A percentile compares a stretch with the other conserved stretches of the same genome.
Evolutionary conservation across 2,329 filamentous ascomycete species (phyloP).

Genomic region (Drechslera avenae): DNA sequence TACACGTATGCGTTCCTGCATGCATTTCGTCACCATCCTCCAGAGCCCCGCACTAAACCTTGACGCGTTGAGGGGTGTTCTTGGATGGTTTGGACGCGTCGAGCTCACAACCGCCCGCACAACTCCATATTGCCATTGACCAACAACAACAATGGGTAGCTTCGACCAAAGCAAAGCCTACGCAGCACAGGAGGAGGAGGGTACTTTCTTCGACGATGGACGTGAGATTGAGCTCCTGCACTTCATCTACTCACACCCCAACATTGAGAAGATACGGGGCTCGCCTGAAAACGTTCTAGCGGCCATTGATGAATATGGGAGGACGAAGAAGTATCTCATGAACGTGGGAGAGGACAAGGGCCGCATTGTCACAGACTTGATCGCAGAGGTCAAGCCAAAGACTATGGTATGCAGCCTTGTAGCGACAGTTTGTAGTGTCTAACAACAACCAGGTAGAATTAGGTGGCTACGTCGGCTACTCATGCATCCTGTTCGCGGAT

Average conservation of each 20-base stretch:
- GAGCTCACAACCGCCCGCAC: slow-evolving; percentile 18
- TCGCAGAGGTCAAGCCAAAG: slow-evolving; percentile 67
- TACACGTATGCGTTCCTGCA: slow-evolving; percentile 21
- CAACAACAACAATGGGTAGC: slow-evolving; percentile 32
- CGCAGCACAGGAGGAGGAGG: slow-evolving; percentile 52
- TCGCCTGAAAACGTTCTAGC: slow-evolving; percentile 68
- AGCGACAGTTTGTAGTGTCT: not conserved
- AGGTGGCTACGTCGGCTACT: slow-evolving; percentile 83
- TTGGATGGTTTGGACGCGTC: slow-evolving; percentile 24
- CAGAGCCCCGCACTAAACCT: slow-evolving; percentile 30
- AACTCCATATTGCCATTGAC: slow-evolving; percentile 18
- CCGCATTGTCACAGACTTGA: slow-evolving; percentile 70
- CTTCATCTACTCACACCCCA: slow-evolving; percentile 66
- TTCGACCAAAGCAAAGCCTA: slow-evolving; percentile 55
- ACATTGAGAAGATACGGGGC: slow-evolving; percentile 67
- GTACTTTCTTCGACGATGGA: slow-evolving; percentile 66
- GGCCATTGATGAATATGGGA: slow-evolving; percentile 72
- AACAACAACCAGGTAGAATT: slow-evolving; percentile 64
- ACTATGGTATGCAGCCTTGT: slow-evolving; percentile 59
- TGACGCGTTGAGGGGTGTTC: slow-evolving; percentile 33
- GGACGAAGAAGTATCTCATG: slow-evolving; percentile 74
- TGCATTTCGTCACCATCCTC: slow-evolving; percentile 32
- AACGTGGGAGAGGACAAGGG: slow-evolving; percentile 80
- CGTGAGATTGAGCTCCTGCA: slow-evolving; percentile 75
- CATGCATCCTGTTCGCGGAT: slow-evolving; percentile 74